Percentiles rank a stretch among this genome's conserved stretches.
Evolutionary conservation across 805 yeast species (phyloP).

Genomic region (Kodamaea restingae): DNA sequence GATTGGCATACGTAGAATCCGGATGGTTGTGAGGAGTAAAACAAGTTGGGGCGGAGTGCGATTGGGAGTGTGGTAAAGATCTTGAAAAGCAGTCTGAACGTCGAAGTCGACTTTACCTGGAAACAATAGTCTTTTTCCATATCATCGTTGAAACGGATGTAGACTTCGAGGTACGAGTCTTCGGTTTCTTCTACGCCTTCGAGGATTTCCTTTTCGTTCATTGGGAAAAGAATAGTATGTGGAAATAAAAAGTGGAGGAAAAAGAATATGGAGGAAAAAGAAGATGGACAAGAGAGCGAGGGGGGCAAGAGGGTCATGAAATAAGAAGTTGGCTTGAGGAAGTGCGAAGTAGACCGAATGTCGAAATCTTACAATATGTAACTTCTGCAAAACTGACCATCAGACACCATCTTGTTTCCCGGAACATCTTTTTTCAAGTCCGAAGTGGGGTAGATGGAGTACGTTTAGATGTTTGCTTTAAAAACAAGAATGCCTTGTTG

Average conservation of each 20-base stretch:
- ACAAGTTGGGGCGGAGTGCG: conserved; percentile 74
- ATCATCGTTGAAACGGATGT: conserved; percentile 81
- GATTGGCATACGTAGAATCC: conserved; percentile 58
- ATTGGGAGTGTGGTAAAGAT: conserved; percentile 69
- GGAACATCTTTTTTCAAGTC: no score
- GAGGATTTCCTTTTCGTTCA: conserved; percentile 19
- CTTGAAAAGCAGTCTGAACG: conserved; percentile 54
- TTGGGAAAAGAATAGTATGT: conserved; percentile 6
- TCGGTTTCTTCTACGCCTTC: conserved; percentile 23
- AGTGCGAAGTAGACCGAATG: no score
- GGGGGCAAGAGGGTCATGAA: no score
- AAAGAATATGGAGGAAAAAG: no score
- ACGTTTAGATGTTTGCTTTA: no score
- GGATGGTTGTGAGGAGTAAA: conserved; percentile 59
- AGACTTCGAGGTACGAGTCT: conserved; percentile 43
- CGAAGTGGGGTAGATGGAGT: no score
- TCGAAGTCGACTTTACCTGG: conserved; percentile 56
- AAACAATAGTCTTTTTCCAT: conserved; percentile 87
- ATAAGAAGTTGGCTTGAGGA: no score
- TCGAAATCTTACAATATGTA: no score
- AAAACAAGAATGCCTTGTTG: no score
- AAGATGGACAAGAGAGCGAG: no score
- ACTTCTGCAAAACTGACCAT: no score
- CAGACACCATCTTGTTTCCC: no score
- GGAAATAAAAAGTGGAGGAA: background rate